These are phyloP conservation scores for Collybiopsis confluens DNA, from an alignment of 768 basidiomycete species.

Conservation along the genomic window DNA sequence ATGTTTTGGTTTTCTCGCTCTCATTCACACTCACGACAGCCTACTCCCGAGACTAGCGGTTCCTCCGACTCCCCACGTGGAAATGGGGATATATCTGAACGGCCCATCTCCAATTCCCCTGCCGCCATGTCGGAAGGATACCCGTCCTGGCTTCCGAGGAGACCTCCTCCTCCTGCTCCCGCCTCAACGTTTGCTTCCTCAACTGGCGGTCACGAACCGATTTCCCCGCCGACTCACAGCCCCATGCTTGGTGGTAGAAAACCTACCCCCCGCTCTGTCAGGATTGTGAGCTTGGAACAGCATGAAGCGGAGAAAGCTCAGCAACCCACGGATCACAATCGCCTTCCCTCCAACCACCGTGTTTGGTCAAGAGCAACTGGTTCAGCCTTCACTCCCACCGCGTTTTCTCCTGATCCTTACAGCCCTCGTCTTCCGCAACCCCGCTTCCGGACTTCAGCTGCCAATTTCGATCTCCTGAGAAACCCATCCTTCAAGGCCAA, in stretches of 20 bases:
- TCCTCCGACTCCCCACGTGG: conserved; percentile 19
- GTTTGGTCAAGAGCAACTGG: conserved; percentile 59
- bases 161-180: conserved; percentile 75
- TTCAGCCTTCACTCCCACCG: conserved; percentile 23
- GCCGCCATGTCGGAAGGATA: conserved; percentile 54
- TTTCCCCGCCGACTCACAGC: conserved; percentile 3
- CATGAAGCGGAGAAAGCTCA: conserved; percentile 36
- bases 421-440: conserved; percentile 44
- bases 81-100: conserved; percentile 12
- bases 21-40: conserved; percentile 28
- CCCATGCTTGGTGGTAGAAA: conserved; percentile 57
- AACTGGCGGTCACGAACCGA: conserved; percentile 27
- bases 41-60: conserved; percentile 24
- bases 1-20: conserved; percentile 30
- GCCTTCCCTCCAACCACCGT: conserved; percentile 36
- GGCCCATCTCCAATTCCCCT: conserved; percentile 28
- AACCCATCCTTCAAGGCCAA: conserved; percentile 52
- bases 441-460: conserved; percentile 59
- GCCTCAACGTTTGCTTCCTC: conserved; percentile 65
- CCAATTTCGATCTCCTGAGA: conserved; percentile 66
- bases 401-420: conserved; percentile 27
- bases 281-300: conserved; percentile 71
- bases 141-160: conserved; percentile 79
- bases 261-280: conserved; percentile 75
- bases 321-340: conserved; percentile 50